Conservation (phyloP, 345 rosid genomes). For the Moringa oleifera region DNA sequence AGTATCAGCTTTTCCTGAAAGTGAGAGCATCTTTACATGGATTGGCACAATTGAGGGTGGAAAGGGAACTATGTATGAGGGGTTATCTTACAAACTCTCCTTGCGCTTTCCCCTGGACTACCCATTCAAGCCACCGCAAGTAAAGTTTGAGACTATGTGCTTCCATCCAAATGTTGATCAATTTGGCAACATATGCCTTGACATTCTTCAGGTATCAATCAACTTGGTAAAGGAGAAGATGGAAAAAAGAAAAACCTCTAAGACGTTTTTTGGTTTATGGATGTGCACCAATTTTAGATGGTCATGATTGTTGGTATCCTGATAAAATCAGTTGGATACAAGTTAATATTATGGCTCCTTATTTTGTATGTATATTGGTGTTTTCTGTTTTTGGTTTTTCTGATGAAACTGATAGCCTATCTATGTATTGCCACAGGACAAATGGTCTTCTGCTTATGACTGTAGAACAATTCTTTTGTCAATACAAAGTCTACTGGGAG, state of each 20-base stretch:
- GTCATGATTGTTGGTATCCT: not conserved
- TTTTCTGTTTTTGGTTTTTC: too few species aligned
- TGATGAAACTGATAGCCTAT: not conserved
- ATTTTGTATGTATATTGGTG: too few species aligned
- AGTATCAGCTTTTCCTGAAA: constrained; percentile 68
- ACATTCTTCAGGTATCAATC: constrained; percentile 59
- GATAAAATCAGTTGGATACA: not conserved
- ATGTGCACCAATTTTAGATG: not conserved
- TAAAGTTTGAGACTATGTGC: constrained; percentile 62
- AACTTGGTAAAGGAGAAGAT: not conserved
- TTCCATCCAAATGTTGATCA: constrained; percentile 71
- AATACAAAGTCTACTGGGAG: constrained; percentile 63
- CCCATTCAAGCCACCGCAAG: constrained; percentile 66
- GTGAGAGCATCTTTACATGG: constrained; percentile 60
- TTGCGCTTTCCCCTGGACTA: constrained; percentile 55
- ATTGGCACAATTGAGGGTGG: constrained; percentile 59
- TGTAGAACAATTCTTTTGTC: constrained; percentile 58
- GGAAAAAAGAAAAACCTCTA: not conserved
- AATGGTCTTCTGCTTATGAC: constrained; percentile 78
- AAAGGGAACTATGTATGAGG: constrained; percentile 57
- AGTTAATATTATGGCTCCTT: not conserved
- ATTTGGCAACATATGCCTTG: constrained; percentile 63
- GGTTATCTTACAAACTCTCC: constrained; percentile 57
- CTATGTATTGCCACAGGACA: constrained; percentile 33
- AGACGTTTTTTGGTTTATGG: not conserved